Evolutionary conservation across 106 monocot genomes (phyloP).

Genomic region (Acorus calamus): DNA sequence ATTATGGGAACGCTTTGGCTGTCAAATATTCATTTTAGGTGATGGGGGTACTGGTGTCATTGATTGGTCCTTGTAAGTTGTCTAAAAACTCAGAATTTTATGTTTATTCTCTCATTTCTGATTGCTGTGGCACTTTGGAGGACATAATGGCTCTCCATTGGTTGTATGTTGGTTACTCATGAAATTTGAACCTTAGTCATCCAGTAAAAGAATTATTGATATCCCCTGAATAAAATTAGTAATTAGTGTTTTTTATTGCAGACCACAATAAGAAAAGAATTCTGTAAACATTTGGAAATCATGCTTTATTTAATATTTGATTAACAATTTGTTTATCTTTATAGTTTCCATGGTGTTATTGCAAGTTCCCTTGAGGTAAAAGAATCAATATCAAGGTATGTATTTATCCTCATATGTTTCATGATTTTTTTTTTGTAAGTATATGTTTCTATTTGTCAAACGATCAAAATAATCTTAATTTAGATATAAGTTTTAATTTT

Average conservation of each 20-base stretch:
- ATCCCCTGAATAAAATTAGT: too few relatives aligned
- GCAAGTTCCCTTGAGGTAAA: conserved; percentile 72
- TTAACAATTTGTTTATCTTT: background rate
- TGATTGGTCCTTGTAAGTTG: conserved; percentile 82
- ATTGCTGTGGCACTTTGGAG: too few relatives aligned
- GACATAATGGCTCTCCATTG: too few relatives aligned
- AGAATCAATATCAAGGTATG: conserved; percentile 54
- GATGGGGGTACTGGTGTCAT: conserved; percentile 13
- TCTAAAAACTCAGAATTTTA: background rate
- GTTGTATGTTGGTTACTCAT: too few relatives aligned
- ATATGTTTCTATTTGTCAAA: conserved; percentile 1
- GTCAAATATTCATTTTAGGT: conserved; percentile 26
- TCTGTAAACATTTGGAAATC: background rate
- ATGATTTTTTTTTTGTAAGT: background rate
- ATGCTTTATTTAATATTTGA: background rate
- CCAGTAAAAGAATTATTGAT: too few relatives aligned
- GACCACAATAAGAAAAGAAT: background rate
- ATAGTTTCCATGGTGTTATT: conserved; percentile 77
- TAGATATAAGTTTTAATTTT: too few relatives aligned
- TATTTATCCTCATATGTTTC: too few relatives aligned
- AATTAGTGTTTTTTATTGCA: too few relatives aligned
- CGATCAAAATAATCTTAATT: background rate
- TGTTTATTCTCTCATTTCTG: background rate
- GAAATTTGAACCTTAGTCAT: too few relatives aligned
- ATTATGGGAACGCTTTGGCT: conserved; percentile 42